Percentiles rank a stretch among this genome's conserved stretches.
phyloP scores from a whole-genome alignment of 2,329 filamentous ascomycete genomes.

The Fonsecaea nubica region DNA sequence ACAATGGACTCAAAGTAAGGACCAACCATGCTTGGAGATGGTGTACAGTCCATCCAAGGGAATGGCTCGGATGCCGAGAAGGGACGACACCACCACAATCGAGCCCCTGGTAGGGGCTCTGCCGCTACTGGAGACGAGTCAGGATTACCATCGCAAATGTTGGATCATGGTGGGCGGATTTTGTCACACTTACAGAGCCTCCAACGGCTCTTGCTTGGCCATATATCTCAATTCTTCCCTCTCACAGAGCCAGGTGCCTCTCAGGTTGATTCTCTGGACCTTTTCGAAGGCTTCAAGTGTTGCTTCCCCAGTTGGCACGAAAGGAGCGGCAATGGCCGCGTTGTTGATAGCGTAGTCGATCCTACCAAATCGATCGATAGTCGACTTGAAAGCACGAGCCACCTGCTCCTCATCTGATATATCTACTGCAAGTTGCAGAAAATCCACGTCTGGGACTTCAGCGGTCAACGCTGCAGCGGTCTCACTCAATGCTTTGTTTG shows the following conservation, averaged over 20 bases:
- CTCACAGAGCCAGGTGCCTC: constrained; percentile 57
- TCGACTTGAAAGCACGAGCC: neutral
- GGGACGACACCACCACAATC: constrained; percentile 62
- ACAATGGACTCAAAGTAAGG: neutral
- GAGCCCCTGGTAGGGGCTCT: constrained; percentile 52
- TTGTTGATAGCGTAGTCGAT: constrained; percentile 65
- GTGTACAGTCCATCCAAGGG: constrained; percentile 48
- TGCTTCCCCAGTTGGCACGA: constrained; percentile 56
- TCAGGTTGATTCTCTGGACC: constrained; percentile 63
- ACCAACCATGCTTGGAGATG: constrained; percentile 20
- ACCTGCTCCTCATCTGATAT: constrained; percentile 17
- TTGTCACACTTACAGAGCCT: constrained; percentile 32
- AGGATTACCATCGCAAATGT: neutral
- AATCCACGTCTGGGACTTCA: constrained; percentile 18
- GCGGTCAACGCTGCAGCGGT: constrained; percentile 11
- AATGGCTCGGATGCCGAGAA: constrained; percentile 57
- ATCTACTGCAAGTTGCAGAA: constrained; percentile 16
- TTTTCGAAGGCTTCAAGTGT: constrained; percentile 57
- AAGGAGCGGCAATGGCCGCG: constrained; percentile 58
- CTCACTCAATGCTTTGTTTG: constrained; percentile 5
- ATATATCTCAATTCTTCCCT: constrained; percentile 54
- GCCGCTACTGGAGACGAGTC: constrained; percentile 37
- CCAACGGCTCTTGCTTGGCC: constrained; percentile 54
- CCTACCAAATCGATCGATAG: constrained; percentile 48
- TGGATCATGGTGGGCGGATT: neutral